phyloP scores from a whole-genome alignment of 2,329 filamentous ascomycete species.

The Aspergillus carbonarius region DNA sequence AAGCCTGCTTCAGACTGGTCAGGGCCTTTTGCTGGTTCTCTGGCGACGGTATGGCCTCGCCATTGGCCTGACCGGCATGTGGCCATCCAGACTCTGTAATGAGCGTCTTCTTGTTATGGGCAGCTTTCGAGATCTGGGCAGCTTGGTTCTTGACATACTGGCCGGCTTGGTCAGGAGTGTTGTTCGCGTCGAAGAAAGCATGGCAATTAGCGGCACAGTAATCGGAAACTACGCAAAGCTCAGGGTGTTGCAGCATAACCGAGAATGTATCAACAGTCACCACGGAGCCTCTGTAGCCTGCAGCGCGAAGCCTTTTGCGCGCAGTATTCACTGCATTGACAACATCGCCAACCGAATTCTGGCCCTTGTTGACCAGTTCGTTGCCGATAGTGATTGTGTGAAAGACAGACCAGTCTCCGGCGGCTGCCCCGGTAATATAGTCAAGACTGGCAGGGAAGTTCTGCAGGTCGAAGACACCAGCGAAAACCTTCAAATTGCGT shows the following conservation, averaged over 20 bases:
- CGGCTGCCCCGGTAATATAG: slow-evolving; percentile 56
- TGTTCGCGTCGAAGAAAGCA: slow-evolving; percentile 74
- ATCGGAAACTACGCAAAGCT: slow-evolving; percentile 71
- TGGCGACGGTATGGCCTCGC: slow-evolving; percentile 65
- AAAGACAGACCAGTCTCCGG: slow-evolving; percentile 65
- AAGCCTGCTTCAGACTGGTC: slow-evolving; percentile 60
- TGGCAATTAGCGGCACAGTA: slow-evolving; percentile 81
- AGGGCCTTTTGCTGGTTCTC: slow-evolving; percentile 67
- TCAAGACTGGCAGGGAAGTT: slow-evolving; percentile 58
- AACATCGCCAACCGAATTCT: slow-evolving; percentile 53
- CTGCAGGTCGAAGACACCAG: slow-evolving; percentile 68
- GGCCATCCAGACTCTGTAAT: slow-evolving; percentile 89
- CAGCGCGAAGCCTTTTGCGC: slow-evolving; percentile 56
- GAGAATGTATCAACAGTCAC: slow-evolving; percentile 79
- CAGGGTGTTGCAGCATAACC: slow-evolving; percentile 63
- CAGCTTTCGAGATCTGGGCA: slow-evolving; percentile 44
- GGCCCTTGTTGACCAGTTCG: slow-evolving; percentile 69
- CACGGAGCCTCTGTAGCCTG: slow-evolving; percentile 70
- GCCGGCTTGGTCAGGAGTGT: slow-evolving; percentile 62
- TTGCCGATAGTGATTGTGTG: slow-evolving; percentile 77
- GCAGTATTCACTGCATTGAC: slow-evolving; percentile 59
- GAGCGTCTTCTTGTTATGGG: slow-evolving; percentile 62
- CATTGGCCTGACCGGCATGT: slow-evolving; percentile 64
- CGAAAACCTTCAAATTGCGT: slow-evolving; percentile 69
- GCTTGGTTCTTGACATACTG: slow-evolving; percentile 63